Evolutionary conservation across 495 filamentous ascomycete species (phyloP).

Genomic region (Penicillium bialowiezense): DNA sequence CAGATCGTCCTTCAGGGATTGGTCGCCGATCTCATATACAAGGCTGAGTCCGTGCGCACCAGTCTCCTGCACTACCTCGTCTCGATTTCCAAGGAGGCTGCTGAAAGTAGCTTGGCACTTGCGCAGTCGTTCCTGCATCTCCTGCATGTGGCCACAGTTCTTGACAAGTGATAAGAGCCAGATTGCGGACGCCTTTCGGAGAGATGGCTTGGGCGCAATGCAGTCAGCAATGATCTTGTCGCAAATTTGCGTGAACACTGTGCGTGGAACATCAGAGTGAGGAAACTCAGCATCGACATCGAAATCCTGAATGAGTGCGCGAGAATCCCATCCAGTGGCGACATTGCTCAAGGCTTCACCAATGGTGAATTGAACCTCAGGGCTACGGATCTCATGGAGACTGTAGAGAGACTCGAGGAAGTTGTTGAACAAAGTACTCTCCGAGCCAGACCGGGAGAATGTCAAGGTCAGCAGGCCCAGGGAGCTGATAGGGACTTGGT

Average conservation of each 20-base stretch:
- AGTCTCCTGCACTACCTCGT: conserved; percentile 92
- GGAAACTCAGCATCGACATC: conserved; percentile 56
- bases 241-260: conserved; percentile 52
- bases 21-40: conserved; percentile 88
- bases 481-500: conserved; percentile 73
- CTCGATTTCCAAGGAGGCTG: conserved; percentile 78
- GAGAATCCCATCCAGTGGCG: conserved; percentile 75
- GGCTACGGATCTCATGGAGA: conserved; percentile 77
- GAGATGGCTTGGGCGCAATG: conserved; percentile 75
- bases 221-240: conserved; percentile 72
- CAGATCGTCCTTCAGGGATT: conserved; percentile 72
- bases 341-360: conserved; percentile 81
- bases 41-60: conserved; percentile 85
- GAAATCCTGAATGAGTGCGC: conserved; percentile 54
- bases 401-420: conserved; percentile 64
- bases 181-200: conserved; percentile 85
- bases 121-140: conserved; percentile 68
- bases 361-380: conserved; percentile 82
- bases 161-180: conserved; percentile 93
- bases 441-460: conserved; percentile 39
- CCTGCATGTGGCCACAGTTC: conserved; percentile 72
- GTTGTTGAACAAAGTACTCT: conserved; percentile 26
- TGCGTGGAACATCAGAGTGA: conserved; percentile 38
- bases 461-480: conserved; percentile 65
- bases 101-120: conserved; percentile 86